Percentiles rank a stretch among this genome's conserved stretches.
Evolutionary conservation across 1,284 basidiomycete species (phyloP).

Genomic region (Austroboletus niveus): DNA sequence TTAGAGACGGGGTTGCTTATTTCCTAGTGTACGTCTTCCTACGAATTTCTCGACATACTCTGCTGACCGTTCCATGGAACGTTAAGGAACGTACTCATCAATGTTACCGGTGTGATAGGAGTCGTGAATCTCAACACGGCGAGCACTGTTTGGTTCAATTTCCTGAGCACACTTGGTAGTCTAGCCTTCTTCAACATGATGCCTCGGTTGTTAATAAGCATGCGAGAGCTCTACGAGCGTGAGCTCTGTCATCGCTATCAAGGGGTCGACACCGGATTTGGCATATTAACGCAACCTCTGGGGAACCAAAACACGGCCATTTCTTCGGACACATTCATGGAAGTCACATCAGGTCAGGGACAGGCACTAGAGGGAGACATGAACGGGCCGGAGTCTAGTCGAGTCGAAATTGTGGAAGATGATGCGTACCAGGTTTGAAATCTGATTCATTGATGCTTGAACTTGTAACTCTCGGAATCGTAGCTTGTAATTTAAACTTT

Average conservation of each 20-base stretch:
- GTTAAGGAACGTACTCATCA: neutral
- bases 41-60: neutral
- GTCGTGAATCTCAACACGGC: neutral
- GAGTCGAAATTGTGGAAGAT: too few relatives aligned
- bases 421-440: too few relatives aligned
- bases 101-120: neutral
- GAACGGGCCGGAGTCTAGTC: too few relatives aligned
- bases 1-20: neutral
- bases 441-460: too few relatives aligned
- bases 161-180: neutral
- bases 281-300: too few relatives aligned
- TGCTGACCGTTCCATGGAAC: neutral
- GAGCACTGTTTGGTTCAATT: neutral
- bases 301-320: too few relatives aligned
- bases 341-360: too few relatives aligned
- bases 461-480: too few relatives aligned
- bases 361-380: too few relatives aligned
- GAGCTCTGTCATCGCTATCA: neutral
- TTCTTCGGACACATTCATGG: too few relatives aligned
- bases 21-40: neutral
- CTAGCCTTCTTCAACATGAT: neutral
- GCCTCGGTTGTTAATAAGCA: neutral
- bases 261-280: too few relatives aligned
- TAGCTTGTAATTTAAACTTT: too few relatives aligned
- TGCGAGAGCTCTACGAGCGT: neutral